Percentiles rank a stretch among this genome's conserved stretches.
Conservation (phyloP, 1,139 yeast species). For the Geotrichum histeridarum region DNA sequence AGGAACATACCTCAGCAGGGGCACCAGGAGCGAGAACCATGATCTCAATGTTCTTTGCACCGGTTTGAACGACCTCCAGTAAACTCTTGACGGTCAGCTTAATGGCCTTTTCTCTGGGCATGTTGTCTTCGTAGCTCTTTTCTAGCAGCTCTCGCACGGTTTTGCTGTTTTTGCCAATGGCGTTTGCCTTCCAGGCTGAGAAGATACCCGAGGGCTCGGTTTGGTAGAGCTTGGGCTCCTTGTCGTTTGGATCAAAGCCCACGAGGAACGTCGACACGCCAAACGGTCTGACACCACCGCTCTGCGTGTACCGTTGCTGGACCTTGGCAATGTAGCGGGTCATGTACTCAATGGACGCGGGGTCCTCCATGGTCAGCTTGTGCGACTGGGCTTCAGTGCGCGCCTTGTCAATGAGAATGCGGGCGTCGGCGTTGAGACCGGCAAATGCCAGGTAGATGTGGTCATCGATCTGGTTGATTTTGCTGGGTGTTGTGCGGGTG, state of each 20-base stretch:
- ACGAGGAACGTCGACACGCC: slow-evolving; percentile 94
- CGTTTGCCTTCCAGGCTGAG: slow-evolving; percentile 98
- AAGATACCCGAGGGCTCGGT: slow-evolving; percentile 98
- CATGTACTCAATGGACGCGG: slow-evolving; percentile 86
- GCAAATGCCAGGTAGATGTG: slow-evolving; percentile 93
- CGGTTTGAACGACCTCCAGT: slow-evolving; percentile 95
- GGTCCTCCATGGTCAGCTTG: slow-evolving; percentile 85
- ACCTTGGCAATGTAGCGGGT: slow-evolving; percentile 95
- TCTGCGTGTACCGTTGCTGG: slow-evolving; percentile 95
- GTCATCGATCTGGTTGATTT: slow-evolving; percentile 84
- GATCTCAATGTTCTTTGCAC: slow-evolving; percentile 92
- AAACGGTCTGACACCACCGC: slow-evolving; percentile 95
- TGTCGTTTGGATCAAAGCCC: slow-evolving; percentile 87
- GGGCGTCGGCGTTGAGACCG: slow-evolving; percentile 95
- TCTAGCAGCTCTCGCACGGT: slow-evolving; percentile 95
- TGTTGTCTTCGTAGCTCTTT: slow-evolving; percentile 73
- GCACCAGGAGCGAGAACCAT: slow-evolving; percentile 75
- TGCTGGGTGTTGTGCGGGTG: slow-evolving; percentile 91
- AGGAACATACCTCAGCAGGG: slow-evolving; percentile 35
- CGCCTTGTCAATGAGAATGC: slow-evolving; percentile 90
- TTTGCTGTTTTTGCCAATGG: slow-evolving; percentile 92
- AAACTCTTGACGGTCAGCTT: slow-evolving; percentile 79
- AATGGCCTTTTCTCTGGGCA: slow-evolving; percentile 69
- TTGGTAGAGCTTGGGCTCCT: slow-evolving; percentile 76
- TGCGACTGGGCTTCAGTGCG: slow-evolving; percentile 97